Evolutionary conservation across 768 basidiomycete genomes (phyloP), one percentile per base, ranked within the genome.

Genomic region (Strobilomyces echinocephalus): DNA sequence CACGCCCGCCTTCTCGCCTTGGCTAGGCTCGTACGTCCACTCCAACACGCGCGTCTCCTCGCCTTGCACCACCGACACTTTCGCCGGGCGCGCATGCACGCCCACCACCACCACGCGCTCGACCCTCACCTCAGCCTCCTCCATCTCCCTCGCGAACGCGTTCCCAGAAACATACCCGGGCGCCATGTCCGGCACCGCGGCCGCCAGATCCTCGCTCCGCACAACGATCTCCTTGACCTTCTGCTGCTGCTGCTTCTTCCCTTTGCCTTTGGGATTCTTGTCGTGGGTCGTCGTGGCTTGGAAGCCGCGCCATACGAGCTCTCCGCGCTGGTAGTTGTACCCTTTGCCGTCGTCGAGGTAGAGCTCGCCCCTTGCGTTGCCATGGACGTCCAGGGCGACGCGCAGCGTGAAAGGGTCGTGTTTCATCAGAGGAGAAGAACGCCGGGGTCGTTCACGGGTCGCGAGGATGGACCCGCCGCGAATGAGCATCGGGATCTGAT

Each of bases 291-390:
- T 69, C 66, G 76, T 78, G 24, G 91, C 85, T 24, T 63, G 63
- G 63, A 95, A 91, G 55, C 77, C 74, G 51, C 91, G 84, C 91
- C 91, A 95, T 54, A 97, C 76, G 66, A 90, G 82, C 54, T 92
- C 77, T 30, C 97, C 97, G 7, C 79, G 65, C 53, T 80, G 73
- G 70, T 94, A 85, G 5, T 77, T 73, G 69, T 84, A 98, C 0
- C 87, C 81, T 48, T 87, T 87, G 14, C 97, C 97, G 60, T 98
- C 97, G 67, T 99, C 97, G 52, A 95, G 80, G 71, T 98, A 99
- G 35, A 99, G 77, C 63, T 95, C 90, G 35, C 97, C 97, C 2
- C 64, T 67, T 0, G 95, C 95, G 30, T 58, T 63, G 26, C 72
- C 70, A 1, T 73, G 63, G 44, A 82, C 80, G 71, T 79, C 80